Conservation (phyloP, 2,329 filamentous ascomycete species). For the Clonostachys rosea region DNA sequence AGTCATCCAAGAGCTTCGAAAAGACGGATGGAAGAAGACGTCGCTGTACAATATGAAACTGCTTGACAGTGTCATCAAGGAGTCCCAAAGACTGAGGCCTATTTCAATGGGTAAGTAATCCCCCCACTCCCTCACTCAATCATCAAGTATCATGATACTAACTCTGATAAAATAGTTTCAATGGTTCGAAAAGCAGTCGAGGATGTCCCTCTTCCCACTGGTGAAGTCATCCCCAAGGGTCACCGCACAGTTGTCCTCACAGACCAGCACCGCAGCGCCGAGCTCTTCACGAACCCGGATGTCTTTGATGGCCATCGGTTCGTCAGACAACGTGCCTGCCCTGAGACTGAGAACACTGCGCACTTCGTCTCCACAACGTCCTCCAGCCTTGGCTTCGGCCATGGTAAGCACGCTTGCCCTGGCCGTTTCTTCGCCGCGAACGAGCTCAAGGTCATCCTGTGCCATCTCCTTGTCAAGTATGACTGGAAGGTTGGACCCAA, state of each 20-base stretch:
- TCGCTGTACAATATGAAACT: conserved; percentile 35
- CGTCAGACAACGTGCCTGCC: conserved; percentile 13
- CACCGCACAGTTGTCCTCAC: conserved; percentile 9
- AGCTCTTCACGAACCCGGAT: conserved; percentile 13
- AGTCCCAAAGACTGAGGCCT: conserved; percentile 39
- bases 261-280: conserved; percentile 11
- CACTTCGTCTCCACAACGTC: conserved; percentile 25
- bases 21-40: conserved; percentile 35
- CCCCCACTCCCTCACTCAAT: background rate
- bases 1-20: conserved; percentile 10
- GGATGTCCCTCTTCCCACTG: conserved; percentile 6
- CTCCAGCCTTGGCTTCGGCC: conserved; percentile 27
- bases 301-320: conserved; percentile 19
- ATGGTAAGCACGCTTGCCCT: conserved; percentile 33
- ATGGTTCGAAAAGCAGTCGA: conserved; percentile 3
- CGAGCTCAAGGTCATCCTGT: conserved; percentile 28
- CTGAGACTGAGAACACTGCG: conserved; percentile 12
- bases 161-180: conserved; percentile 5
- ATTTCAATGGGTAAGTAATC: conserved; percentile 21
- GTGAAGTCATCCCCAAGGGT: conserved; percentile 12
- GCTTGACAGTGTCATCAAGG: conserved; percentile 44
- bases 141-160: conserved; percentile 32
- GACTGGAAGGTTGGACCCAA: conserved; percentile 9
- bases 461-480: conserved; percentile 19
- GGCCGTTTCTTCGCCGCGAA: conserved; percentile 35